Base-by-base conservation (phyloP, 2,329 filamentous ascomycete genomes). In the Epichloe coenophiala region DNA sequence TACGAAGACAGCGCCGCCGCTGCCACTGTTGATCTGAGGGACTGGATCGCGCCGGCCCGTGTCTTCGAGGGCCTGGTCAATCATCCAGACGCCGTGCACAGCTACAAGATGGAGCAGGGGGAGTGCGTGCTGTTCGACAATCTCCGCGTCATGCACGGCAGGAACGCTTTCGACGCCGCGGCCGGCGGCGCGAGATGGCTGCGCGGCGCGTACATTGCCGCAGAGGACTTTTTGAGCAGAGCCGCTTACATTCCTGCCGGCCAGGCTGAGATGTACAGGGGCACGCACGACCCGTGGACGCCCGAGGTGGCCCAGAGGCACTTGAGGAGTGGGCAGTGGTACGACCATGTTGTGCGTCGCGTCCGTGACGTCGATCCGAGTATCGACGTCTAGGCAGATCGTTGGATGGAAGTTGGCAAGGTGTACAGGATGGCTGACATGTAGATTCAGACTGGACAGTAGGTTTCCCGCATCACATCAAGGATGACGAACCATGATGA, bases 121-220 rank as follows among this genome's bases (percentile, higher is more conserved):
- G 86, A 95, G 61, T 95, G 88, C 62, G 89, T 90, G 12, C 75
- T 98, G n/a, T 97, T 98, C 62, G 84, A 95, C 63, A 97, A 97
- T 62, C 70, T 81, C 53, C 76, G 91, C 17, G 74, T 95, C n/a
- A 66, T 95, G 61, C 93, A 97, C 70, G 91, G 89, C 0, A 74
- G 93, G 4, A 76, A 73, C 15, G 78, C 81, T 33, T 97, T 97
- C 65, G 81, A 91, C 62, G 55, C 61, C 0, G 67, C 73, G 0
- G 68, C 68, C 0, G 73, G 75, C 75, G 86, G 86, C 23, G 1
- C 81, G 54, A 74, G 91, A 48, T 95, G 88, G 86, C 68, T 97
- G 50, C 86, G 87, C 58, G 93, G 93, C 4, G 78, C 87, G 0
- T 98, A 97, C 66, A 74, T 96, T 31, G 79, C 85, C 54, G 59